Conservation (phyloP, 2,329 filamentous ascomycete genomes). For the Hypomyces perniciosus region DNA sequence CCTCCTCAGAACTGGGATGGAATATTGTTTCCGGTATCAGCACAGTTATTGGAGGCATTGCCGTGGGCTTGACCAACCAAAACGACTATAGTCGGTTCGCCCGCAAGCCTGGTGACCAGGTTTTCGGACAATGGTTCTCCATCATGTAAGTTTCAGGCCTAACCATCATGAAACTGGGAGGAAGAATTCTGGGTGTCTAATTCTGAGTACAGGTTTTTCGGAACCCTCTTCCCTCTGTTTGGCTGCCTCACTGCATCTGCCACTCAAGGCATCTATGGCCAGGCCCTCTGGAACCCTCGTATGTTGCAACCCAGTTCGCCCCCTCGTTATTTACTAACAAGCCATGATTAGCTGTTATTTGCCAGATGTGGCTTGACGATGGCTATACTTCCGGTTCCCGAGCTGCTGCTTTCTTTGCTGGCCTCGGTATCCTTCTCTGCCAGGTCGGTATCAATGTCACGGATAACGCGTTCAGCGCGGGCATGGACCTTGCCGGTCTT, state of each 20-base stretch:
- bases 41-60: background rate
- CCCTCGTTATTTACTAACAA: background rate
- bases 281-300: background rate
- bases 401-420: conserved; percentile 15
- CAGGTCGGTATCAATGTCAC: conserved; percentile 16
- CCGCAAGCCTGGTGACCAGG: background rate
- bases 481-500: conserved; percentile 47
- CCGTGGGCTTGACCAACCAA: background rate
- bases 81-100: background rate
- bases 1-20: background rate
- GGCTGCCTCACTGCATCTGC: background rate
- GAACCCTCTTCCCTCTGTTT: background rate
- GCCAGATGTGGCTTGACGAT: background rate
- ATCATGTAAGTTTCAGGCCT: background rate
- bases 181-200: background rate
- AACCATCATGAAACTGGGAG: background rate
- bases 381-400: conserved; percentile 11
- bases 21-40: background rate
- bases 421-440: conserved; percentile 13
- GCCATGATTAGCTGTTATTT: background rate
- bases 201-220: background rate
- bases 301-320: background rate
- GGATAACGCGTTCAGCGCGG: conserved; percentile 29
- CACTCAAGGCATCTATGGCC: background rate
- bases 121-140: background rate